Evolutionary conservation across 2,329 filamentous ascomycete species (phyloP).

Genomic region (Colletotrichum plurivorum): DNA sequence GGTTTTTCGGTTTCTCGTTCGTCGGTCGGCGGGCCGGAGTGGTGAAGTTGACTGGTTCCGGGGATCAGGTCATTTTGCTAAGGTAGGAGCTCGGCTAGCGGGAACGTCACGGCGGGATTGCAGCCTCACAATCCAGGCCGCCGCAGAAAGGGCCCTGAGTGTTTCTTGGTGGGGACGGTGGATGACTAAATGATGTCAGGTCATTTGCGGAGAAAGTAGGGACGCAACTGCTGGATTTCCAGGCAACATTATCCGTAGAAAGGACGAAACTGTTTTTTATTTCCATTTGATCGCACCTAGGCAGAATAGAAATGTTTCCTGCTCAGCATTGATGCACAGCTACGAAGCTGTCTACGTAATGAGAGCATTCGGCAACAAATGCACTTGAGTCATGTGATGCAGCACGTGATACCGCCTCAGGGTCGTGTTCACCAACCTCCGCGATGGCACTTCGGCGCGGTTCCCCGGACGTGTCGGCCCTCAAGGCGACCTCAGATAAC

Average conservation of each 20-base stretch:
- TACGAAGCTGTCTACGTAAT: not conserved
- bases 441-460: constrained; percentile 21
- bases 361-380: not conserved
- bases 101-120: constrained; percentile 29
- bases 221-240: not conserved
- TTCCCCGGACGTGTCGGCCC: not conserved
- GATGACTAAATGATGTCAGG: constrained; percentile 40
- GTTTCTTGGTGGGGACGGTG: constrained; percentile 27
- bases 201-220: constrained; percentile 33
- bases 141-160: constrained; percentile 6
- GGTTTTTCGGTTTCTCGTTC: constrained; percentile 4
- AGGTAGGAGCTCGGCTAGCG: constrained; percentile 40
- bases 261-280: not conserved
- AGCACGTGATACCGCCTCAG: constrained; percentile 31
- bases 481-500: not conserved
- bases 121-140: constrained; percentile 38
- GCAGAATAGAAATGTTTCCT: too few species aligned
- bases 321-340: too few species aligned
- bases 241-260: not conserved
- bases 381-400: not conserved
- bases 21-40: constrained; percentile 27
- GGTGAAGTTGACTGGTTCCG: constrained; percentile 31
- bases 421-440: constrained; percentile 19
- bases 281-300: too few species aligned
- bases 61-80: constrained; percentile 44